Evolutionary conservation across 1,139 yeast species (phyloP).

Genomic region (Geotrichum cucujoidarum): DNA sequence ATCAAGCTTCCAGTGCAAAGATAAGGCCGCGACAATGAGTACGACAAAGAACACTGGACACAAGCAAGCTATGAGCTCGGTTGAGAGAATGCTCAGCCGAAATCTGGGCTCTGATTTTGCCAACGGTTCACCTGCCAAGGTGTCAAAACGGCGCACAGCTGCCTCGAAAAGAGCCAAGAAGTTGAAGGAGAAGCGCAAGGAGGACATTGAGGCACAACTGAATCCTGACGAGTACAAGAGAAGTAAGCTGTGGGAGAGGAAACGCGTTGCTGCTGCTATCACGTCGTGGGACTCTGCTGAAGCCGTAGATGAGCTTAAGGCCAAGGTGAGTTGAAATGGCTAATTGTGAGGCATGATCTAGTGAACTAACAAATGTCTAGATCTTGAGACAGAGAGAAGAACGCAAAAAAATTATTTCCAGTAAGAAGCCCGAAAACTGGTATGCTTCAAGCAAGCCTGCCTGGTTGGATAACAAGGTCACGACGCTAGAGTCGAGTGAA

Average conservation of each 20-base stretch:
- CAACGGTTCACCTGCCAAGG: conserved; percentile 1
- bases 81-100: conserved; percentile 24
- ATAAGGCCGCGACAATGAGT: neutral
- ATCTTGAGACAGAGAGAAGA: conserved; percentile 16
- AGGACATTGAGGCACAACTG: conserved; percentile 20
- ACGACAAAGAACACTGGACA: conserved; percentile 3
- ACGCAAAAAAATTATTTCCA: conserved; percentile 12
- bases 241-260: conserved; percentile 12
- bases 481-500: conserved; percentile 20
- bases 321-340: conserved; percentile 11
- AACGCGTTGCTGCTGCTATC: conserved; percentile 22
- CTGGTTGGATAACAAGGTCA: conserved; percentile 19
- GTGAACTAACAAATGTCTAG: no score
- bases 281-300: conserved; percentile 22
- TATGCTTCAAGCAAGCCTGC: conserved; percentile 17
- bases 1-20: no score
- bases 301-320: conserved; percentile 23
- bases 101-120: conserved; percentile 21
- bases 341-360: neutral
- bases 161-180: conserved; percentile 17
- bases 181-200: conserved; percentile 6
- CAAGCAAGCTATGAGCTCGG: conserved; percentile 12
- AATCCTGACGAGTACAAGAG: conserved; percentile 21
- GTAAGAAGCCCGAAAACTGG: conserved; percentile 15
- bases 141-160: conserved; percentile 16